Conservation (phyloP, 2,329 filamentous ascomycete genomes). For the Diaporthe sp. region DNA sequence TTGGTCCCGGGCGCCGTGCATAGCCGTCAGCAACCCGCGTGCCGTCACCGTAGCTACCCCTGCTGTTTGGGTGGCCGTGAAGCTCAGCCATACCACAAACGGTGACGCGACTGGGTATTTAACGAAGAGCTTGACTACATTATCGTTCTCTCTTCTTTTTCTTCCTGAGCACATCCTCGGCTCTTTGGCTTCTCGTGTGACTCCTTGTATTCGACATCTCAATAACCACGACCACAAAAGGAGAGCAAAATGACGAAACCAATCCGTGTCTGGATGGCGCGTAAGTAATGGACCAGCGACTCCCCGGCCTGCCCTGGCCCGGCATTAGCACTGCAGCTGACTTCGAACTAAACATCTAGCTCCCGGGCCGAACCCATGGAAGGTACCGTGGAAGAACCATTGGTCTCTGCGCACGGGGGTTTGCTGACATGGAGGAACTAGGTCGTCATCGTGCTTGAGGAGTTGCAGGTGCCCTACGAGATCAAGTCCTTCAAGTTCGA, state of each 20-base stretch:
- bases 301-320: no score
- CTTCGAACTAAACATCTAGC: neutral
- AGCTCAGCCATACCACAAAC: neutral
- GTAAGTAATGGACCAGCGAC: neutral
- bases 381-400: neutral
- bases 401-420: neutral
- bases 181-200: neutral
- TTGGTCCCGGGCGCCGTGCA: neutral
- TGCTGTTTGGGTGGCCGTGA: neutral
- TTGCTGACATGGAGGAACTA: neutral
- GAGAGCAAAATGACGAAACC: neutral
- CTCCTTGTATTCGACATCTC: neutral
- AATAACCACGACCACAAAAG: neutral
- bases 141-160: neutral
- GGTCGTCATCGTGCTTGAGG: constrained; percentile 19
- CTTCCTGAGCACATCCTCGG: neutral
- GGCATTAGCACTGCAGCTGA: neutral
- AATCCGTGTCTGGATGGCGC: constrained; percentile 22
- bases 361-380: constrained; percentile 19
- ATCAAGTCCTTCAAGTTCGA: constrained; percentile 18
- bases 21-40: neutral
- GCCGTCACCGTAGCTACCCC: neutral
- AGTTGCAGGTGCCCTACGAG: constrained; percentile 29
- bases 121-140: neutral
- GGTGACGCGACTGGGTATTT: neutral